A percentile compares a stretch with the other conserved stretches of the same genome.
Conservation (phyloP, 345 rosid genomes). For the Zanthoxylum bungeanum region DNA sequence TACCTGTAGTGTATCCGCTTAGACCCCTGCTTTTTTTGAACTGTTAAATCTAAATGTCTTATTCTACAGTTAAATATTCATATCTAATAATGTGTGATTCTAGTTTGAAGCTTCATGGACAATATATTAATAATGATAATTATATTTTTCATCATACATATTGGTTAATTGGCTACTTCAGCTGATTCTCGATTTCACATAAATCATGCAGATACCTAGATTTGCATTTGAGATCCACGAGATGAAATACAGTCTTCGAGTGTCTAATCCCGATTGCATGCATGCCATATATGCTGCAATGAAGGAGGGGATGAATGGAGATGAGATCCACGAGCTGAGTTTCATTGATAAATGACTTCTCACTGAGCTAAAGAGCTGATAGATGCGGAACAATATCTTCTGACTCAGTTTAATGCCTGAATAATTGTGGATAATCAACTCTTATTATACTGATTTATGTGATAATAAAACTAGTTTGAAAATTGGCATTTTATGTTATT, state of each 20-base stretch:
- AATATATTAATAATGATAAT: neutral
- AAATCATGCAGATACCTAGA: slow-evolving; percentile 70
- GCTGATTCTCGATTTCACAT: neutral
- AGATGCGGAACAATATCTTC: slow-evolving; percentile 90
- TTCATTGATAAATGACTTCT: slow-evolving; percentile 95
- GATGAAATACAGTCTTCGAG: slow-evolving; percentile 87
- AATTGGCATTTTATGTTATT: neutral
- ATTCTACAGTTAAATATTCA: neutral
- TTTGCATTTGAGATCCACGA: slow-evolving; percentile 99
- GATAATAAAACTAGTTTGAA: neutral
- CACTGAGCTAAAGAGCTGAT: slow-evolving; percentile 75
- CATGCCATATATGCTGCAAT: slow-evolving; percentile 89
- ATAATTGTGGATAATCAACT: neutral
- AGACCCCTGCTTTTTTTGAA: neutral
- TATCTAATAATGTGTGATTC: neutral
- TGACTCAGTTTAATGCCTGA: slow-evolving; percentile 27
- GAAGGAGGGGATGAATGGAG: slow-evolving; percentile 95
- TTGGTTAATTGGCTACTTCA: neutral
- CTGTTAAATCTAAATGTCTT: neutral
- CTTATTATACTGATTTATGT: neutral
- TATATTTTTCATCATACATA: neutral
- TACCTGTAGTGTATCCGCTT: neutral
- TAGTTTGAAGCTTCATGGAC: neutral
- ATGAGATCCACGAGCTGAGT: slow-evolving; percentile 75
- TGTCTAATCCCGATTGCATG: slow-evolving; percentile 83